Conservation (phyloP, 2,329 filamentous ascomycete species). For the Exophiala alcalophila region DNA sequence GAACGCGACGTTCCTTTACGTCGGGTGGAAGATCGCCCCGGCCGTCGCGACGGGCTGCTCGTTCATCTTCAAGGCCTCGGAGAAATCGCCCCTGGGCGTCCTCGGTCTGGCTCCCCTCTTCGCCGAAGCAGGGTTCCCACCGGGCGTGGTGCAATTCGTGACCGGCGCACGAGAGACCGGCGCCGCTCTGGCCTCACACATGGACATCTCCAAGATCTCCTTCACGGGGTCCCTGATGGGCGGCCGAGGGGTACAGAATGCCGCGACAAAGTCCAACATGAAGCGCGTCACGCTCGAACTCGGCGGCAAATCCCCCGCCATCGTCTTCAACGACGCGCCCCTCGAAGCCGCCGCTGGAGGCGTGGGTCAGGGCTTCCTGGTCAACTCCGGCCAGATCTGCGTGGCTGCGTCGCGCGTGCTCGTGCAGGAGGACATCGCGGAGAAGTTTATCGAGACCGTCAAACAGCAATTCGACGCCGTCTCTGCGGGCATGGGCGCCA, state of each 20-base stretch:
- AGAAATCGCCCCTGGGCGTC: constrained; percentile 57
- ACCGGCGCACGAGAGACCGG: constrained; percentile 70
- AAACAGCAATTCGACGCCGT: constrained; percentile 54
- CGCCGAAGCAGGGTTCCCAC: constrained; percentile 70
- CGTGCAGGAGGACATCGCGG: constrained; percentile 59
- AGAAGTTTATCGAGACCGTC: constrained; percentile 53
- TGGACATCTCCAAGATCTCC: constrained; percentile 69
- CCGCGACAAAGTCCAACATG: constrained; percentile 45
- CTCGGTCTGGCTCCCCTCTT: constrained; percentile 64
- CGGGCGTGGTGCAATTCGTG: constrained; percentile 73
- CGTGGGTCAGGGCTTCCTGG: constrained; percentile 60
- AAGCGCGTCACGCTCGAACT: constrained; percentile 62
- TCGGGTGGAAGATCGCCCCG: constrained; percentile 51
- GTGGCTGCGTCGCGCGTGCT: constrained; percentile 62
- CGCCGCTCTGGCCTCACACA: constrained; percentile 63
- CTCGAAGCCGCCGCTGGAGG: constrained; percentile 73
- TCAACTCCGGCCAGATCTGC: constrained; percentile 63
- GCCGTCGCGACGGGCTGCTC: constrained; percentile 57
- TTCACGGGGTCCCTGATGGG: constrained; percentile 74
- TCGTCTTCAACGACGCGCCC: constrained; percentile 58
- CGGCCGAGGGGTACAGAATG: constrained; percentile 47
- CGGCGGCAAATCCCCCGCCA: constrained; percentile 57
- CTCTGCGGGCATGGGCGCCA: constrained; percentile 61
- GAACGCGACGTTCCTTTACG: constrained; percentile 70
- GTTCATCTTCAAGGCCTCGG: constrained; percentile 56